Evolutionary conservation across 495 filamentous ascomycete genomes (phyloP), one percentile per base, ranked within the genome.

Genomic region (Aspergillus egyptiacus): DNA sequence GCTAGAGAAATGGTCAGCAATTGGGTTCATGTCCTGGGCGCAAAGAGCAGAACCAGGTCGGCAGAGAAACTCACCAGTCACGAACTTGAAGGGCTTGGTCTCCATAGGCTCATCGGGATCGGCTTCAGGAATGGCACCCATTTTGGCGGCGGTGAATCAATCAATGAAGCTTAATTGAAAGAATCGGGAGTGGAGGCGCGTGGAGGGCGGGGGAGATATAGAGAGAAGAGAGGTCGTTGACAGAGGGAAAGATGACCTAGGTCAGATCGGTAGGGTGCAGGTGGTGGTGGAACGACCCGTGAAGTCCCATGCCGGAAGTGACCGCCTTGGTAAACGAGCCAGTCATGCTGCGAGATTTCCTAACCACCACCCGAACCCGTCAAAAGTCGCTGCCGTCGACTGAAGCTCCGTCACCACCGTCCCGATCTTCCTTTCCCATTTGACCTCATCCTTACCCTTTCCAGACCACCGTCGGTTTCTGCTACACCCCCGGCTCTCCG

Each of bases 31-130:
- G n/a, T 46, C 27, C 31, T 30, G 70, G 68, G 57, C 49, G 42
- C 57, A 48, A 61, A 53, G 38, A 46, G 49, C 48, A 30, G 59
- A 65, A 57, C 57, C 57, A 42, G 35, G 17, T 15, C 17, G 59
- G 43, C 60, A 58, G 53, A 49, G 65, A 35, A 39, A 61, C 88
- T 76, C 83, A 95, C 91, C 93, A 74, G 93, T 97, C 57, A 97
- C 93, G 75, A 96, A 97, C 85, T 99, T 99, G 86, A 99, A 99
- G 71, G 93, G 93, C 82, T 95, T 99, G 70, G 90, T 96, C 71
- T 70, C 72, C 43, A 87, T 82, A 69, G 85, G 85, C 65, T 96
- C 86, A 54, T 83, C 82, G 55, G 89, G 87, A 77, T 96, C 93
- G 61, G 83, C 86, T 89, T 96, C 63, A 58, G 70, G 70, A 68